Base-by-base conservation (phyloP, 2,329 filamentous ascomycete genomes). In the Fusarium nisikadoi region DNA sequence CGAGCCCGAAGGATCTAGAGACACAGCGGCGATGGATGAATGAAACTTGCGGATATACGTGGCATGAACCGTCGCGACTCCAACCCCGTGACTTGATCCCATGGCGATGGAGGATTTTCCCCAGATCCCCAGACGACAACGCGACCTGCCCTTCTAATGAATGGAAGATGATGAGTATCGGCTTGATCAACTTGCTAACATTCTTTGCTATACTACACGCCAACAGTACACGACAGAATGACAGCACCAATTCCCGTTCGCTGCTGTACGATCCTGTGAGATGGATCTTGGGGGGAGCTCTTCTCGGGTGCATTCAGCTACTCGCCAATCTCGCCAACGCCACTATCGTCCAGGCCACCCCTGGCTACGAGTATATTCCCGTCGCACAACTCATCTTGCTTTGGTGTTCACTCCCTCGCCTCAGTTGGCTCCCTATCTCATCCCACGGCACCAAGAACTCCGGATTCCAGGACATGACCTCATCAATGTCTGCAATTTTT, bases 61-160 rank as follows among this genome's bases (percentile, higher is more conserved):
- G 71, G 71, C 63, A 20, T 6, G 38, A 62, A 4, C 20, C 59
- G 2, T 7, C 58, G 2, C 6, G 20, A 0, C 57, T 43, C 4
- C 41, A n/a, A 0, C 54, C 35, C 10, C 31, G 12, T 4, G 71
- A 74, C 0, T 59, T 74, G 61, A 62, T 74, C 20, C 71, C 71
- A n/a, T 74, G 71, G 71, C 9, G 3, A 23, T 72, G 71, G 71
- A 47, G 33, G 33, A 9, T 38, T 3, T 74, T 41, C 1, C 55
- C 65, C 6, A 13, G 14, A 1, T 20, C 14, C 4, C 0, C 6
- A 3, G 4, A 33, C 4, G 8, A 13, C 6, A 25, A 2, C 4
- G 20, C 16, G 4, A n/a, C 13, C 11, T 74, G 64, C 23, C 17
- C 35, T 17, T 39, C 54, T 1, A 56, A 46, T 10, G 7, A 23